Evolutionary conservation across 306 rosid genomes (phyloP).

Genomic region (Acacia acuminata): DNA sequence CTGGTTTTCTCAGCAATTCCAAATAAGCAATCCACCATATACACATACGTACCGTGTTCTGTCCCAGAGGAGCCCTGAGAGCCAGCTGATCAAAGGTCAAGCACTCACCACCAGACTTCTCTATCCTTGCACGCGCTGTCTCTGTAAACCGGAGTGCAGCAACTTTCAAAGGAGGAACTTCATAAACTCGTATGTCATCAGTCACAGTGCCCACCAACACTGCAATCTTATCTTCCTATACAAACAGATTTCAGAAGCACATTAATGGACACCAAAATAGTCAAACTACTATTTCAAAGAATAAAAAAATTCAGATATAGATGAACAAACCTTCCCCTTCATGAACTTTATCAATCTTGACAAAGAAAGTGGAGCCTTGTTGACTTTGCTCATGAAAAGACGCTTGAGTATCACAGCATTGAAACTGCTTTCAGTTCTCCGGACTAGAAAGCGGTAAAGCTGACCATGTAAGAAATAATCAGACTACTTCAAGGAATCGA

Average conservation of each 20-base stretch:
- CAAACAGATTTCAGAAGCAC: not conserved
- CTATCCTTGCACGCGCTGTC: slow-evolving; percentile 82
- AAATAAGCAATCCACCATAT: not conserved
- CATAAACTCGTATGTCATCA: slow-evolving; percentile 71
- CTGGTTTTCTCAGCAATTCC: not conserved
- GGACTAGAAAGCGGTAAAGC: slow-evolving; percentile 79
- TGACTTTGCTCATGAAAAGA: slow-evolving; percentile 79
- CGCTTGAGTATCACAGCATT: slow-evolving; percentile 74
- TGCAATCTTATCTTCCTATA: slow-evolving; percentile 61
- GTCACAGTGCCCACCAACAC: slow-evolving; percentile 72
- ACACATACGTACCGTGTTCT: slow-evolving; percentile 70
- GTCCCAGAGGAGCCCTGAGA: slow-evolving; percentile 74
- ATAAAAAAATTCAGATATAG: not conserved
- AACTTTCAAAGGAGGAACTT: slow-evolving; percentile 67
- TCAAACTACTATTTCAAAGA: not conserved
- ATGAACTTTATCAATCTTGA: slow-evolving; percentile 53
- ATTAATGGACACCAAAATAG: not conserved
- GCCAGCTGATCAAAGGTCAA: slow-evolving; percentile 84
- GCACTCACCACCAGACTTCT: slow-evolving; percentile 83
- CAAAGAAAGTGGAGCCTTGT: slow-evolving; percentile 76
- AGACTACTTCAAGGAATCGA: not conserved
- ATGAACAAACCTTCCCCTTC: slow-evolving; percentile 60
- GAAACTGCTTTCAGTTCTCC: slow-evolving; percentile 74
- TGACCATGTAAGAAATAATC: slow-evolving; percentile 30
- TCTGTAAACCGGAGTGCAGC: slow-evolving; percentile 73